These are phyloP conservation scores for Hura crepitans DNA, from an alignment of 441 rosid genomes.

Conservation along the genomic window DNA sequence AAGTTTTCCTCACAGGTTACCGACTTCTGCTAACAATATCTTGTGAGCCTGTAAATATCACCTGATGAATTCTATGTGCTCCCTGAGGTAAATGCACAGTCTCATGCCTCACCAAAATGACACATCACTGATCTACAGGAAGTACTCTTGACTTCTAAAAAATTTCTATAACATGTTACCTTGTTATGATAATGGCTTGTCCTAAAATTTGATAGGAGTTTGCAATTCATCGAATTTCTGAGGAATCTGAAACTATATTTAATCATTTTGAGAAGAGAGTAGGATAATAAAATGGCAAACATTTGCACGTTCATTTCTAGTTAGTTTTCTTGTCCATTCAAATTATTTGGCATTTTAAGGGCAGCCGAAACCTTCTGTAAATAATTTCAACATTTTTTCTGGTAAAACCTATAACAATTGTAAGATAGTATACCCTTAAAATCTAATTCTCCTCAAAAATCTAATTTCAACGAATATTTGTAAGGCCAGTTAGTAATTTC, in stretches of 20 bases:
- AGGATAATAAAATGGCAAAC: background rate
- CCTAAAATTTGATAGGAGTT: background rate
- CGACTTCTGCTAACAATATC: conserved; percentile 90
- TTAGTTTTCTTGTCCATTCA: background rate
- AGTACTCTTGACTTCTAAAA: background rate
- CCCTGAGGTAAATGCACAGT: conserved; percentile 58
- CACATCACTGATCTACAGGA: background rate
- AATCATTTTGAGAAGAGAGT: no score
- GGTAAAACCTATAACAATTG: background rate
- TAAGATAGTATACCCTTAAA: background rate
- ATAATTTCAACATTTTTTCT: background rate
- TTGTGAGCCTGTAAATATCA: conserved; percentile 86
- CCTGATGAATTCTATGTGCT: conserved; percentile 76
- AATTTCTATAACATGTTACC: background rate
- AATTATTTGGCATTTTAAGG: background rate
- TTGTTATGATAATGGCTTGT: background rate
- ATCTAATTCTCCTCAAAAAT: background rate
- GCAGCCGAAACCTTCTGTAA: background rate
- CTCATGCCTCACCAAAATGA: background rate
- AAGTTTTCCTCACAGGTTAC: conserved; percentile 85
- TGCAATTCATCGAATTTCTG: background rate
- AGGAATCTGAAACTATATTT: no score
- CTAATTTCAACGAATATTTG: background rate
- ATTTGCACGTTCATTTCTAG: background rate
- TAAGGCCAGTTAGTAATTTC: background rate